phyloP scores from a whole-genome alignment of 73 alveolate species.

The Uronychia binucleata region DNA sequence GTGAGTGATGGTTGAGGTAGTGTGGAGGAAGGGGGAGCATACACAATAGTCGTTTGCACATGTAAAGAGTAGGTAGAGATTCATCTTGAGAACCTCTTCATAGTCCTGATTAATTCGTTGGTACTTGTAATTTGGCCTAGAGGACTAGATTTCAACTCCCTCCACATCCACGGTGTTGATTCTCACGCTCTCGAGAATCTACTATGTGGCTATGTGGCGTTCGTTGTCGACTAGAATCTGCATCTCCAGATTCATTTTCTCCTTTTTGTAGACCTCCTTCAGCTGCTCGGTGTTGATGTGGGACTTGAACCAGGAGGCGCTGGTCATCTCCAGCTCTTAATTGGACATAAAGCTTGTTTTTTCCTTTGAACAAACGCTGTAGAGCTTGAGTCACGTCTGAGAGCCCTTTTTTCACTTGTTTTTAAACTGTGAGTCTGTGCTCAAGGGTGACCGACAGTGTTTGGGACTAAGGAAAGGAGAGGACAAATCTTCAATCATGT shows the following conservation, averaged over 20 bases:
- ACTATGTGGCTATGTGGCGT: neutral
- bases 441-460: too few species aligned
- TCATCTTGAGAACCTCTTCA: neutral
- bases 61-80: too few species aligned
- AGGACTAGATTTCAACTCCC: neutral
- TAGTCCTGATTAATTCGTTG: neutral
- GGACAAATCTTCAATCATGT: too few species aligned
- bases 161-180: neutral
- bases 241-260: conserved; percentile 16
- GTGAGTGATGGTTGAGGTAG: neutral
- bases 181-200: neutral
- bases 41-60: too few species aligned
- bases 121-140: neutral
- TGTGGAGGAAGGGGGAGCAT: too few species aligned
- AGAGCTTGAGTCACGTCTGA: too few species aligned
- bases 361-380: too few species aligned
- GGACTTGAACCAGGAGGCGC: neutral
- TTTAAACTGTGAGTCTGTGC: too few species aligned
- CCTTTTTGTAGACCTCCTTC: neutral
- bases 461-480: too few species aligned
- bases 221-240: conserved; percentile 20
- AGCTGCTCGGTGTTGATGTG: neutral
- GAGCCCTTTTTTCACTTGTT: too few species aligned
- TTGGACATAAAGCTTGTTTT: too few species aligned
- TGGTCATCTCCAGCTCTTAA: too few species aligned